phyloP scores from a whole-genome alignment of 2,329 filamentous ascomycete genomes.

The Venturia asperata region DNA sequence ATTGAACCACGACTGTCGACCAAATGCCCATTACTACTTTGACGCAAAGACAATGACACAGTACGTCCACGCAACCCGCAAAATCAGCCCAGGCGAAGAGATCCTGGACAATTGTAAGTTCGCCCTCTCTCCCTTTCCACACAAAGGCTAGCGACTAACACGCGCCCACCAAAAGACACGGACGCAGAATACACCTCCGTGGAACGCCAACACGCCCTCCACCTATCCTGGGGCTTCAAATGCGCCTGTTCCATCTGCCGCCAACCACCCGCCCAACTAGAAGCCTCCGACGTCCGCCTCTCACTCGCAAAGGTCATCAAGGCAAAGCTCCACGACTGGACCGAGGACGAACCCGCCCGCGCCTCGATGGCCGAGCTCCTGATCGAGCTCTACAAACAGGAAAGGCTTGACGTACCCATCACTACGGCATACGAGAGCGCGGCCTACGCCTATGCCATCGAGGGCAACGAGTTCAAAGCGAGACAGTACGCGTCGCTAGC shows the following conservation, averaged over 20 bases:
- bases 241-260: constrained; percentile 29
- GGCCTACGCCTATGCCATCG: constrained; percentile 29
- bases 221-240: constrained; percentile 27
- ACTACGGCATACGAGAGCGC: constrained; percentile 30
- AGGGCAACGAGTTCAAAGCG: constrained; percentile 26
- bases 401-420: constrained; percentile 26
- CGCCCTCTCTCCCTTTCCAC: not conserved
- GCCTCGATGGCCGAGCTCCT: constrained; percentile 26
- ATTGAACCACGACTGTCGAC: constrained; percentile 32
- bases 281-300: constrained; percentile 27
- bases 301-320: constrained; percentile 24
- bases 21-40: constrained; percentile 31
- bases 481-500: constrained; percentile 28
- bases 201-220: constrained; percentile 24
- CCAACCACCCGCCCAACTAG: constrained; percentile 21
- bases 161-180: constrained; percentile 24
- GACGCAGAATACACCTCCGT: constrained; percentile 23
- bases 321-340: constrained; percentile 27
- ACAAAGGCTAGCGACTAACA: not conserved
- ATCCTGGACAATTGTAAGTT: constrained; percentile 28
- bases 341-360: constrained; percentile 20
- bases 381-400: constrained; percentile 26
- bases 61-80: constrained; percentile 27
- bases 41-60: constrained; percentile 27
- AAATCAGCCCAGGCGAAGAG: constrained; percentile 28